phyloP scores from a whole-genome alignment of 768 basidiomycete genomes.

The Galerina marginata region DNA sequence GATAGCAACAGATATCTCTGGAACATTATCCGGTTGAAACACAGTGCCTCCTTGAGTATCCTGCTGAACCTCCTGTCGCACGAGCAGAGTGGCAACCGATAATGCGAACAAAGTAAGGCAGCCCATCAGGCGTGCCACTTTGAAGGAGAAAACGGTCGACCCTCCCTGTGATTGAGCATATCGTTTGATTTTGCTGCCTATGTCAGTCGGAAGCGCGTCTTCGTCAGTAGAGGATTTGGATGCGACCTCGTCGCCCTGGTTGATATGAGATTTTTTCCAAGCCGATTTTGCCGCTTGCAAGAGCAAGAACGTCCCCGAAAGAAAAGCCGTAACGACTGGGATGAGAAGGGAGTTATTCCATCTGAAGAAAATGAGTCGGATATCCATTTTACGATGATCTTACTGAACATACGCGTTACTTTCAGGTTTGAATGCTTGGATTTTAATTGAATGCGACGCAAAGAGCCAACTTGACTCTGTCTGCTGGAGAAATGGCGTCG shows the following conservation, averaged over 20 bases:
- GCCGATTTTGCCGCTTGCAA: not conserved
- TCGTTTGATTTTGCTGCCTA: not conserved
- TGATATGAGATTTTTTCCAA: not conserved
- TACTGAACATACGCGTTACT: not conserved
- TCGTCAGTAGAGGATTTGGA: not conserved
- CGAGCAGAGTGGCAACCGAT: slow-evolving; percentile 2
- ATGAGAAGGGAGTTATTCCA: slow-evolving; percentile 15
- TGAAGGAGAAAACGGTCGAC: slow-evolving; percentile 5
- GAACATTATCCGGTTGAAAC: not conserved
- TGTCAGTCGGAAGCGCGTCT: not conserved
- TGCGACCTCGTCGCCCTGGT: not conserved
- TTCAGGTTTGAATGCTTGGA: not conserved
- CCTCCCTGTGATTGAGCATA: slow-evolving; percentile 9
- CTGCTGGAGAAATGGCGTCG: slow-evolving; percentile 4
- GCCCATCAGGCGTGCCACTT: slow-evolving; percentile 14
- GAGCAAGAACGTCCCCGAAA: slow-evolving; percentile 8
- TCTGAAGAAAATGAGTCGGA: not conserved
- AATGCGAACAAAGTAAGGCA: slow-evolving; percentile 11
- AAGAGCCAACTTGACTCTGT: slow-evolving; percentile 9
- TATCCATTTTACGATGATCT: not conserved
- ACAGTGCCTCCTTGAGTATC: not conserved
- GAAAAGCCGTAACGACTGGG: slow-evolving; percentile 1
- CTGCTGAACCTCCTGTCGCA: not conserved
- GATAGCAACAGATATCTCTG: slow-evolving; percentile 9
- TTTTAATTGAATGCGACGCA: not conserved